A percentile compares a stretch with the other conserved stretches of the same genome.
Conservation (phyloP, 495 filamentous ascomycete genomes). For the Aspergillus kassunensis region DNA sequence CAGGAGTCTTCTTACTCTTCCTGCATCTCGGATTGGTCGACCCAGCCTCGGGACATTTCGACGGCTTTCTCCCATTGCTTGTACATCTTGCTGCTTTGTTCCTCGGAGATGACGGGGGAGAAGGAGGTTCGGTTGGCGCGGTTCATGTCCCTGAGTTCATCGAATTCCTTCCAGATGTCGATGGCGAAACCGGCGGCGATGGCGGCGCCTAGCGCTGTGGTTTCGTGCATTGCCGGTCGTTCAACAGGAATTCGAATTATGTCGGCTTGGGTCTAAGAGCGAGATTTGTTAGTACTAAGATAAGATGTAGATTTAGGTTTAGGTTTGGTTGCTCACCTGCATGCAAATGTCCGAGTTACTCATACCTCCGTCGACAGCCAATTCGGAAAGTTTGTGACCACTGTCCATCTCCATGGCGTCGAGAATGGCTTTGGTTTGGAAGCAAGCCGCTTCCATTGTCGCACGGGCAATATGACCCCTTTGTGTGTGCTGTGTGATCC, state of each 20-base stretch:
- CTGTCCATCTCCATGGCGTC: slow-evolving; percentile 94
- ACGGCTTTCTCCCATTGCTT: slow-evolving; percentile 81
- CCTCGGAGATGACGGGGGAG: slow-evolving; percentile 56
- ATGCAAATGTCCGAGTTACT: slow-evolving; percentile 91
- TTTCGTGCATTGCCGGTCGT: slow-evolving; percentile 88
- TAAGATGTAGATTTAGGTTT: neutral
- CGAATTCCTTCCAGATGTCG: slow-evolving; percentile 74
- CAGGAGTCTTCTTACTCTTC: slow-evolving; percentile 30
- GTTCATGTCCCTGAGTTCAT: slow-evolving; percentile 77
- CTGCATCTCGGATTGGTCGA: slow-evolving; percentile 46
- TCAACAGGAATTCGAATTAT: slow-evolving; percentile 85
- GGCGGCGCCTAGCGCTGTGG: slow-evolving; percentile 87
- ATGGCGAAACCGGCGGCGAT: slow-evolving; percentile 90
- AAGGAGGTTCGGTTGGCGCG: slow-evolving; percentile 71
- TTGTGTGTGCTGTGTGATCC: slow-evolving; percentile 87
- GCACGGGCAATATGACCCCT: slow-evolving; percentile 90
- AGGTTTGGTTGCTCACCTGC: slow-evolving; percentile 56
- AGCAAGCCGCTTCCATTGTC: slow-evolving; percentile 92
- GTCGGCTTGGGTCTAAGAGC: slow-evolving; percentile 75
- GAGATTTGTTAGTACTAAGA: slow-evolving; percentile 7
- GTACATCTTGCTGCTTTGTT: slow-evolving; percentile 65
- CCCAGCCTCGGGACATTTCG: slow-evolving; percentile 86
- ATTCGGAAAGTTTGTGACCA: slow-evolving; percentile 65
- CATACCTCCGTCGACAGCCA: slow-evolving; percentile 93
- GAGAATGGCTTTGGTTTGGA: slow-evolving; percentile 91